Conservation (phyloP, 139 green algal genomes). For the Zygnema circumcarinatum region DNA sequence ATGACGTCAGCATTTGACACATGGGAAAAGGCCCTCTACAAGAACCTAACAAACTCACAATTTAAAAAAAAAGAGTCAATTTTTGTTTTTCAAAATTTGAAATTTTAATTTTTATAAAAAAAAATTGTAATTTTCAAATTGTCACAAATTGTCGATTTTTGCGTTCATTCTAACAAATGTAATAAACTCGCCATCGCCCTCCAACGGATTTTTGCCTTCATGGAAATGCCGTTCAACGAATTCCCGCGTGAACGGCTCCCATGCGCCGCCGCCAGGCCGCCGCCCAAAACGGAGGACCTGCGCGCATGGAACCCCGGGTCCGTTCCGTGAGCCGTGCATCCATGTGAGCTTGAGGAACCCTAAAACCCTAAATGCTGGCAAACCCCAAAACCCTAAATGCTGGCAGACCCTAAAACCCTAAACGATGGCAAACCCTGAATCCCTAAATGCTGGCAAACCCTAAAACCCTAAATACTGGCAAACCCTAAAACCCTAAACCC, state of each 20-base stretch:
- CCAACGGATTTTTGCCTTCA: background rate
- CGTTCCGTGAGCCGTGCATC: background rate
- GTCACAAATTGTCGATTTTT: too few relatives aligned
- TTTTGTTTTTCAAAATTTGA: too few relatives aligned
- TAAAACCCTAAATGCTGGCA: background rate
- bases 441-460: background rate
- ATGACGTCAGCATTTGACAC: too few relatives aligned
- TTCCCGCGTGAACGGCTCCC: background rate
- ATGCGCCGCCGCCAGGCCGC: background rate
- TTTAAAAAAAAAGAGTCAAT: too few relatives aligned
- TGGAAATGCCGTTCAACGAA: background rate
- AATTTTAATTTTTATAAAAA: too few relatives aligned
- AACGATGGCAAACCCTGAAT: background rate
- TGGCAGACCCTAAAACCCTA: background rate
- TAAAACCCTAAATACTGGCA: background rate
- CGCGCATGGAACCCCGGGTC: background rate
- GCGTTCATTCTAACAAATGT: background rate
- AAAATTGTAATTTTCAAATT: too few relatives aligned
- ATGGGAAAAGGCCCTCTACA: too few relatives aligned
- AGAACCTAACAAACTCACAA: too few relatives aligned
- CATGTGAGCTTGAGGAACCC: background rate
- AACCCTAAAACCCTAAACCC: background rate
- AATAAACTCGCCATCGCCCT: background rate
- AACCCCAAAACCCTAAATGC: background rate
- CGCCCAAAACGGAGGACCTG: background rate